Base-by-base conservation (phyloP, 192 early-diverging fungal genomes). In the Glomus cerebriforme region DNA sequence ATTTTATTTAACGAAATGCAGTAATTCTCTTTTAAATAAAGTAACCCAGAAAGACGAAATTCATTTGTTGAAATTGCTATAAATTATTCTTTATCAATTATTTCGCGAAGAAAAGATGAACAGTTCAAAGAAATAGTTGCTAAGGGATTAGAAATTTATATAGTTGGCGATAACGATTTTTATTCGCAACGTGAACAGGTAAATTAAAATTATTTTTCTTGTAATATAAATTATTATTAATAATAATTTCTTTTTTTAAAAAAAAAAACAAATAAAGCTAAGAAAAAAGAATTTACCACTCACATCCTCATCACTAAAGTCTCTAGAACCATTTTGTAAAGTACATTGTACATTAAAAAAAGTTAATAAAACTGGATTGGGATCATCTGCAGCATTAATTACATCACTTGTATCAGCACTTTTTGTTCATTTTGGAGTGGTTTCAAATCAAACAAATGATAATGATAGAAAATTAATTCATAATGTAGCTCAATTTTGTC, bases 101-200 rank as follows among this genome's bases (percentile, higher is more conserved):
- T 88, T 7, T 75, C 67, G 49, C 79, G 82, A 34, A 69, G 81
- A 62, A 60, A 87, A 15, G 73, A 82, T 9, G 19, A 31, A n/a
- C 31, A 37, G 7, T 84, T 88, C 58, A 10, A 66, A 12, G 43
- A 82, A 29, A 80, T 79, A 32, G 35, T 88, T 2, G 71, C 47
- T 12, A 35, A 47, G 19, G 91, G 93, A 13, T 82, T 97, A 22
- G 87, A 89, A 64, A 91, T 99, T 59, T 80, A 86, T 12, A 92
- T 99, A 59, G 81, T 93, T 24, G 97, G 94, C n/a, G 90, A 95
- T 86, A 99, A 98, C 80, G 98, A 99, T 84, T 99, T 99, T 84
- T 99, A 99, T 83, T 99, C 98, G 17, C 97, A 98, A 86, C 88
- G 92, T n/a, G 89, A 88, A 24, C 90, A 95, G 90, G 90, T 95